Evolutionary conservation across 1,284 basidiomycete genomes (phyloP).

Genomic region (Tausonia pullulans): DNA sequence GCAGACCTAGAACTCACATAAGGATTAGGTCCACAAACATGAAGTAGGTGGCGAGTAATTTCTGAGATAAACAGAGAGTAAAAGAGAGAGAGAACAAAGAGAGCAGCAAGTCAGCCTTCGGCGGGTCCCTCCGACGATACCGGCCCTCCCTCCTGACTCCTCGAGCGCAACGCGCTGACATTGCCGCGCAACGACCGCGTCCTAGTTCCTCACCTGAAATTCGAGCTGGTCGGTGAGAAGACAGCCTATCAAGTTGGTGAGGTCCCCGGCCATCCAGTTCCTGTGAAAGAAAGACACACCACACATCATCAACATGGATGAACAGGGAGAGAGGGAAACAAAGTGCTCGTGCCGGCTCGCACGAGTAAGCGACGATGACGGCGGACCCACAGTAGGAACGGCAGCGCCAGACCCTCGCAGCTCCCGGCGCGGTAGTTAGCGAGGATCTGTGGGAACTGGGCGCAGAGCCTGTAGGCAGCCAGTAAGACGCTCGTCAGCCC

Average conservation of each 20-base stretch:
- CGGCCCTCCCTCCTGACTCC: too few species aligned
- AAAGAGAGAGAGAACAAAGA: constrained; percentile 13
- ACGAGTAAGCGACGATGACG: too few species aligned
- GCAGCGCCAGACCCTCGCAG: constrained; percentile 12
- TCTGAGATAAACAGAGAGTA: constrained; percentile 42
- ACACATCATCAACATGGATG: too few species aligned
- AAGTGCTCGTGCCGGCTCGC: too few species aligned
- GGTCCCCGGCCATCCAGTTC: constrained; percentile 43
- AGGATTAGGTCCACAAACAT: constrained; percentile 51
- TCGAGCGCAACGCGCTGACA: too few species aligned
- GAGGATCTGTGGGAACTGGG: constrained; percentile 12
- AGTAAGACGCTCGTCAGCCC: neutral
- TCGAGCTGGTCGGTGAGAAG: constrained; percentile 83
- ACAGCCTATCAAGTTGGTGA: constrained; percentile 78
- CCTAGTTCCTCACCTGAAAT: constrained; percentile 54
- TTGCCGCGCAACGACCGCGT: too few species aligned
- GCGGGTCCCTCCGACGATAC: too few species aligned
- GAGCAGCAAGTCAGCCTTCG: constrained; percentile 1
- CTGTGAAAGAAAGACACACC: too few species aligned
- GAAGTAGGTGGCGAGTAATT: constrained; percentile 77
- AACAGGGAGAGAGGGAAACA: too few species aligned
- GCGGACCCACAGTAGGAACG: neutral
- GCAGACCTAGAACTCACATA: too few species aligned
- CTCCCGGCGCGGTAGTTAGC: constrained; percentile 10
- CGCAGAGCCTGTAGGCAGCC: constrained; percentile 1